phyloP scores from a whole-genome alignment of 768 basidiomycete species.

The Pulveroboletus sp. region DNA sequence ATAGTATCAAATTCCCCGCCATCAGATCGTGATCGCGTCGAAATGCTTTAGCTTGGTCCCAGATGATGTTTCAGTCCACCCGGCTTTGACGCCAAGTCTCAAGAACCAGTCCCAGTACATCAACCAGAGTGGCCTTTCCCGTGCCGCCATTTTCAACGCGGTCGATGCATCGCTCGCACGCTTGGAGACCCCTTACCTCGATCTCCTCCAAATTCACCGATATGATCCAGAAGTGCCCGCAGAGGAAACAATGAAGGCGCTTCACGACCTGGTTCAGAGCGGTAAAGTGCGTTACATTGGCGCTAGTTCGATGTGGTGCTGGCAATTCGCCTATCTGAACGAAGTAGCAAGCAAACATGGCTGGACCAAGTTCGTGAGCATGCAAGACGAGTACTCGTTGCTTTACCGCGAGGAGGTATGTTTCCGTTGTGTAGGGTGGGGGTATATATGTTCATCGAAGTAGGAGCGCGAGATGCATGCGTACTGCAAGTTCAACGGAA shows the following conservation, averaged over 20 bases:
- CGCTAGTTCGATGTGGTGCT: slow-evolving; percentile 45
- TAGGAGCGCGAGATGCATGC: slow-evolving; percentile 46
- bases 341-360: slow-evolving; percentile 42
- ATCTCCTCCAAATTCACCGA: slow-evolving; percentile 45
- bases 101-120: slow-evolving; percentile 16
- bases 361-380: slow-evolving; percentile 55
- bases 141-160: slow-evolving; percentile 36
- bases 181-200: slow-evolving; percentile 37
- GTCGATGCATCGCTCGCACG: slow-evolving; percentile 37
- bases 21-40: slow-evolving; percentile 31
- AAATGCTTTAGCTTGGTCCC: slow-evolving; percentile 24
- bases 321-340: slow-evolving; percentile 46
- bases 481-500: slow-evolving; percentile 47
- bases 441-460: no score
- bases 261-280: slow-evolving; percentile 47
- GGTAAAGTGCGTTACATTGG: slow-evolving; percentile 54
- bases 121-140: slow-evolving; percentile 35
- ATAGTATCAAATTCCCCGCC: slow-evolving; percentile 33
- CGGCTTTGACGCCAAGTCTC: background rate
- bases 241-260: slow-evolving; percentile 49
- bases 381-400: slow-evolving; percentile 54
- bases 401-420: slow-evolving; percentile 53
- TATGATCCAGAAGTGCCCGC: slow-evolving; percentile 37
- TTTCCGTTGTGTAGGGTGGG: background rate
- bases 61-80: background rate